phyloP scores from a whole-genome alignment of 1,139 yeast species.

The Hemisphaericaspora lyxosophila region DNA sequence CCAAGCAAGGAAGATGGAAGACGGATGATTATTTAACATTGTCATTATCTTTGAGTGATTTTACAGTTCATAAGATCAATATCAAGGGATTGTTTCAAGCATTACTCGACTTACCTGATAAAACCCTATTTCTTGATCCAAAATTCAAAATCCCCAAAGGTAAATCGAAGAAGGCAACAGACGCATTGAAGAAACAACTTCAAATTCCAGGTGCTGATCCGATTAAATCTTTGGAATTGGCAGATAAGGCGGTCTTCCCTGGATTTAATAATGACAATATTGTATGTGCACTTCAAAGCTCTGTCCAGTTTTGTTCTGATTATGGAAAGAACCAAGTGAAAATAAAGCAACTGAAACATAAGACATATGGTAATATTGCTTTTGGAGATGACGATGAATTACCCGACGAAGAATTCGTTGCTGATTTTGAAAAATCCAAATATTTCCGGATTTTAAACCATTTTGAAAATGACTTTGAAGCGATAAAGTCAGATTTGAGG shows the following conservation, averaged over 20 bases:
- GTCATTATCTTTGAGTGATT: conserved; percentile 33
- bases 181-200: conserved; percentile 6
- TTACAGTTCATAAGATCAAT: conserved; percentile 32
- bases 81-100: conserved; percentile 31
- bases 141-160: conserved; percentile 5
- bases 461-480: background rate
- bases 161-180: background rate
- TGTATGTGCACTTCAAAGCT: conserved; percentile 31
- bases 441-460: conserved; percentile 4
- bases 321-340: conserved; percentile 22
- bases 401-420: background rate
- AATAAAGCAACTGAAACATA: background rate
- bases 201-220: conserved; percentile 6
- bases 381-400: conserved; percentile 4
- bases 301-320: conserved; percentile 27
- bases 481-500: background rate
- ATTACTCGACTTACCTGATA: conserved; percentile 17
- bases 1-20: conserved; percentile 6
- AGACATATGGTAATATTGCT: background rate
- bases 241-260: conserved; percentile 14
- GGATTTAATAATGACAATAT: conserved; percentile 32
- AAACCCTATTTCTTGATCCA: conserved; percentile 15
- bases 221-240: background rate
- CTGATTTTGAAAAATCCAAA: conserved; percentile 1
- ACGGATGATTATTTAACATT: conserved; percentile 31